Evolutionary conservation across 2,329 filamentous ascomycete genomes (phyloP).

Genomic region (Stachybotrys chlorohalonatus): DNA sequence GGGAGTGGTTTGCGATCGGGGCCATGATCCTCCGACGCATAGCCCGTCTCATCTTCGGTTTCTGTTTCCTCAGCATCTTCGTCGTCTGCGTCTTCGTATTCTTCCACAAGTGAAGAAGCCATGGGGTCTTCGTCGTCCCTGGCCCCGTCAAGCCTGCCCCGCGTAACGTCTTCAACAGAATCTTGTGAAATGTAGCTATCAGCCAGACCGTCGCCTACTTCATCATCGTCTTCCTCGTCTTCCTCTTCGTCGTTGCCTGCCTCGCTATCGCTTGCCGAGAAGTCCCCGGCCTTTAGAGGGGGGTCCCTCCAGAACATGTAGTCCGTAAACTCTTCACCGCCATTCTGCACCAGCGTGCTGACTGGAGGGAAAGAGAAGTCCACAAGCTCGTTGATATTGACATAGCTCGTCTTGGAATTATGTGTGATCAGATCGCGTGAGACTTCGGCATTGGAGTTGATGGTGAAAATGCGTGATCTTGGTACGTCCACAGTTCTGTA

Average conservation of each 20-base stretch:
- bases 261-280: conserved; percentile 67
- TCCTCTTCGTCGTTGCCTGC: conserved; percentile 47
- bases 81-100: conserved; percentile 30
- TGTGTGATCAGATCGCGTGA: conserved; percentile 81
- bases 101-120: conserved; percentile 26
- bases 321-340: conserved; percentile 91
- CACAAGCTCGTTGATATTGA: conserved; percentile 93
- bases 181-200: conserved; percentile 19
- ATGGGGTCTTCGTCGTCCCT: conserved; percentile 35
- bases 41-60: conserved; percentile 16
- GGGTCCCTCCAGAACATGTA: conserved; percentile 93
- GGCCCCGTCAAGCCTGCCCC: conserved; percentile 32
- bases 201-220: conserved; percentile 22
- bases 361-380: conserved; percentile 97
- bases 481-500: conserved; percentile 96
- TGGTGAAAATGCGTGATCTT: conserved; percentile 90
- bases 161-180: conserved; percentile 21
- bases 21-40: conserved; percentile 10
- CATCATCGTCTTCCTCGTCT: conserved; percentile 34
- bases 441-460: conserved; percentile 96
- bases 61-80: conserved; percentile 29
- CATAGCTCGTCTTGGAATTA: conserved; percentile 94
- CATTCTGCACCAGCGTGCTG: conserved; percentile 74
- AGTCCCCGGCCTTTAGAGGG: conserved; percentile 78
- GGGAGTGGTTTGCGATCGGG: conserved; percentile 1